Evolutionary conservation across 176 grass and related monocot genomes (phyloP), one percentile per base, ranked within the genome.

Genomic region (Rhynchospora pubera): DNA sequence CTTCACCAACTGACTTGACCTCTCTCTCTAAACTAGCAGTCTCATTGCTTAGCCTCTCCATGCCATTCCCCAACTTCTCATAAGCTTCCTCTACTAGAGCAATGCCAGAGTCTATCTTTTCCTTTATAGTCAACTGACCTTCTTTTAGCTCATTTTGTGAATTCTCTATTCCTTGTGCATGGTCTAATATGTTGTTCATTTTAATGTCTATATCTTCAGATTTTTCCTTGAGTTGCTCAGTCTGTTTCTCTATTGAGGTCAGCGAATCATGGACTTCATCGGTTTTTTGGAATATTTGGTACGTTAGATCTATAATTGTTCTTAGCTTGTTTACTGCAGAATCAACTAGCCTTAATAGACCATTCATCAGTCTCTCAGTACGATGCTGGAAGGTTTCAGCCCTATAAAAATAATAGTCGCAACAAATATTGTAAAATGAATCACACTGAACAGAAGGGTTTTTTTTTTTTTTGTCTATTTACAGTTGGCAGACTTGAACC

Each of bases 351-450:
- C 58, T 77, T 15, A 89, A 63, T 7, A 99, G 80, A 66, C 89
- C 92, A 65, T 94, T 99, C 16, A 99, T 67, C n/a, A 99, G 78
- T 68, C 72, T 89, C 83, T 99, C 87, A 0, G 96, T 93, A 15
- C 58, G 91, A 14, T 87, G 89, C 80, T 95, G 94, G 92, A 95
- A 99, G 9, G 89, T 90, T 82, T 99, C 96, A 42, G 92, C 89
- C 50, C 93, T 97, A 73, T n/a, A 70, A 82, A 80, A 81, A 65
- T 7, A 71, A 19, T 1, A 53, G 61, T 63, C 16, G 16, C 18
- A 62, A 62, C 22, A 50, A 19, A 24, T 47, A 56, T 28, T 28
- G 56, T 62, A 48, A 30, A 48, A 5, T 14, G 11, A 66, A 53
- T 82, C 26, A 28, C 4, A 2, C 22, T 81, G 78, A 26, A 19